Percentiles rank a stretch among this genome's conserved stretches.
Conservation (phyloP, 176 grass and related monocot species). For the Phyllostachys edulis region DNA sequence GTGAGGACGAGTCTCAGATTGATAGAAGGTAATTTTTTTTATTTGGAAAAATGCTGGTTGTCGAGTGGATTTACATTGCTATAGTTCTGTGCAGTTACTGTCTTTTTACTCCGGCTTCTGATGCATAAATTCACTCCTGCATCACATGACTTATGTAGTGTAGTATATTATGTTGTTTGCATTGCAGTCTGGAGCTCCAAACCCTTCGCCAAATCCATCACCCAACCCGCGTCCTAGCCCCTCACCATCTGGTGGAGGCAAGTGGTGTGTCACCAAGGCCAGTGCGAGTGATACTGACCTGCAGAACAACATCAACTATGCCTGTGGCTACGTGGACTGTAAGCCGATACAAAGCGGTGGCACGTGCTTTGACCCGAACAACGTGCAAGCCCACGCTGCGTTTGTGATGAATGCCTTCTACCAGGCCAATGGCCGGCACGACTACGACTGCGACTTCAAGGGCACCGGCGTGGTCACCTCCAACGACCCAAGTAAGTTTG, state of each 20-base stretch:
- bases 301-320: constrained; percentile 84
- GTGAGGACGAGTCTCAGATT: too few relatives aligned
- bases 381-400: constrained; percentile 43
- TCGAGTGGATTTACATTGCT: not conserved
- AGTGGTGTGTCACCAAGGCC: constrained; percentile 69
- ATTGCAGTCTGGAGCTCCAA: constrained; percentile 43
- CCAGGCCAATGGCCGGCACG: constrained; percentile 47
- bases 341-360: constrained; percentile 53
- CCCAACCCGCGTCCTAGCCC: constrained; percentile 35
- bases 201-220: constrained; percentile 21
- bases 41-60: not conserved
- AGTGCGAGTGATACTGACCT: constrained; percentile 32
- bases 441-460: constrained; percentile 58
- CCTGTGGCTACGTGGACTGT: constrained; percentile 54
- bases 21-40: not conserved
- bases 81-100: not conserved
- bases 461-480: constrained; percentile 49
- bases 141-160: not conserved
- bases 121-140: not conserved
- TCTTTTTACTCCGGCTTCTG: not conserved
- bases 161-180: not conserved
- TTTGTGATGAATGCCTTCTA: constrained; percentile 74
- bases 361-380: constrained; percentile 60
- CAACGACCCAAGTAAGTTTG: constrained; percentile 51
- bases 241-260: constrained; percentile 25